These are phyloP conservation scores for Aspergillus versicolor DNA, from an alignment of 2,329 filamentous ascomycete genomes.

Conservation along the genomic window DNA sequence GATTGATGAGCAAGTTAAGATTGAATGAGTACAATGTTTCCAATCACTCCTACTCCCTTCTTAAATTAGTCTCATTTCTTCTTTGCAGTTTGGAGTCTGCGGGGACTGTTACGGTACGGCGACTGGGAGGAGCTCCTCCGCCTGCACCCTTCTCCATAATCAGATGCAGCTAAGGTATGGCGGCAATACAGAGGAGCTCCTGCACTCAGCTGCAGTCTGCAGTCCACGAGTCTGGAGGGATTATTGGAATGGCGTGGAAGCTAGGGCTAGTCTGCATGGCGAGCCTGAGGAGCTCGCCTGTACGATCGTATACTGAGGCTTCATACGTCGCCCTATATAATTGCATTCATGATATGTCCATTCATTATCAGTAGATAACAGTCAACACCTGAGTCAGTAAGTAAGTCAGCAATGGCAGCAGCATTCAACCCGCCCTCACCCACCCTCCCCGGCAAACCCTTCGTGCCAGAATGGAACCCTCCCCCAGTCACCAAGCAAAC, in stretches of 20 bases:
- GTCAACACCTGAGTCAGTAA: neutral
- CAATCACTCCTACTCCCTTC: rapidly evolving
- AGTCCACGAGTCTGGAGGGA: no score
- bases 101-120: no score
- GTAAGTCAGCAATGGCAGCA: slow-evolving; percentile 18
- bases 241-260: neutral
- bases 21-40: no score
- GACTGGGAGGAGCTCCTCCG: slow-evolving; percentile 1
- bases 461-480: slow-evolving; percentile 45
- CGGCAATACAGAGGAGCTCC: neutral
- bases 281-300: neutral
- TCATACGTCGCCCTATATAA: no score
- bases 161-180: neutral
- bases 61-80: no score
- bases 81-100: no score
- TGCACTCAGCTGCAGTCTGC: no score
- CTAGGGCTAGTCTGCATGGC: neutral
- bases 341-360: no score
- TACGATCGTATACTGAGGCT: neutral
- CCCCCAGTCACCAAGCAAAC: slow-evolving; percentile 48
- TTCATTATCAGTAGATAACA: neutral
- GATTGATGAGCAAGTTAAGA: no score
- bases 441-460: slow-evolving; percentile 41
- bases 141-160: neutral
- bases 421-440: slow-evolving; percentile 44